Evolutionary conservation across 192 early-diverging fungal species (phyloP), one percentile per base, ranked within the genome.

Genomic region (Coemansia reversa): DNA sequence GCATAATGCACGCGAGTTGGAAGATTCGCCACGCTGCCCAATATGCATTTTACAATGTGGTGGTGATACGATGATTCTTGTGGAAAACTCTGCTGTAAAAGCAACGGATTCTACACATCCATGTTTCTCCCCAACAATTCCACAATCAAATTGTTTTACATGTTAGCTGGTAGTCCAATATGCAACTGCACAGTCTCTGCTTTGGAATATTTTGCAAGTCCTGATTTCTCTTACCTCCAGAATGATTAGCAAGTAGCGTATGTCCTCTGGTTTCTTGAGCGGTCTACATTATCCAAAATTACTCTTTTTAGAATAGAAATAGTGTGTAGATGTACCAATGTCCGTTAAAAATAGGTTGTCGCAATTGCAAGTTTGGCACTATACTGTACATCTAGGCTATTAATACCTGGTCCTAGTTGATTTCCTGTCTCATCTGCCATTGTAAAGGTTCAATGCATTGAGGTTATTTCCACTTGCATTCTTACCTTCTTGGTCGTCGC

Each of bases 61-160:
- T 95, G 93, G 73, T 95, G 91, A 65, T 92, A 91, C 55, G 85
- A 81, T 5, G 89, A 82, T 65, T 97, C 94, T 55, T 89, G 84
- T 6, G 84, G 84, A 42, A 86, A 92, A 52, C 81, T 87, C 61
- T 92, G 89, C 53, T 91, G 90, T 18, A 85, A 66, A 7, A 97
- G 72, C 32, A 94, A 77, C 14, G 95, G 94, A 56, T 93, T 93
- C 89, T 60, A 63, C 49, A 39, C 8, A 39, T 9, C 7, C 4
- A 39, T 7, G 7, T 1, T 7, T 11, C 7, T 9, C 9, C 1
- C 9, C 35, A 39, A 39, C 7, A 9, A 39, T 39, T 11, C 35
- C 8, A 1, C 35, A n/a, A 1, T 9, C 35, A 11, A 9, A 11
- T 9, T 39, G 35, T 9, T 9, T 6, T 9, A 39, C 9, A 39